Conservation (phyloP, 441 rosid genomes). For the Dalechampia spathulata region DNA sequence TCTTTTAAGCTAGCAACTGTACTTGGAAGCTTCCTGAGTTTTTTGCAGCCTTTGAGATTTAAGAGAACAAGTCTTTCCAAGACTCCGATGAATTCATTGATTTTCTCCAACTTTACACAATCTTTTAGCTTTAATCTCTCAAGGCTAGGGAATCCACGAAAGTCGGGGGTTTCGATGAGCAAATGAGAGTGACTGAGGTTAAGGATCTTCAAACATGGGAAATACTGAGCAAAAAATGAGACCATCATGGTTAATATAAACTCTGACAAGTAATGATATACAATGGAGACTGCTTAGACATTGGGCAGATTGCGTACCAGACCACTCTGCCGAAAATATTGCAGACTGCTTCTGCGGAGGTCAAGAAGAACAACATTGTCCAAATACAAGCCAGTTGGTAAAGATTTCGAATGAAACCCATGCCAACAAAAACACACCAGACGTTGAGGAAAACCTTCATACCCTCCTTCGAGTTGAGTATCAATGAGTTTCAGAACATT, state of each 20-base stretch:
- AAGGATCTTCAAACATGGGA: not conserved
- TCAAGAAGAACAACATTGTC: not conserved
- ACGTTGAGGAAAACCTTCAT: not conserved
- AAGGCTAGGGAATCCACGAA: not conserved
- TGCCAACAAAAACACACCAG: not conserved
- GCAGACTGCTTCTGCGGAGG: not conserved
- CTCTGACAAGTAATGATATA: not conserved
- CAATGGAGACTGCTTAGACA: no score
- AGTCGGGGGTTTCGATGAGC: not conserved
- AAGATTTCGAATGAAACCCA: not conserved
- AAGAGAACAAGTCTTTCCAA: not conserved
- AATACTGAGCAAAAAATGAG: not conserved
- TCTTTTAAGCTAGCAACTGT: conserved; percentile 18
- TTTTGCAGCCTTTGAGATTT: not conserved
- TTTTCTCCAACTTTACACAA: not conserved
- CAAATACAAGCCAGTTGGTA: not conserved
- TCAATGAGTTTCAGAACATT: not conserved
- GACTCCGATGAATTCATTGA: not conserved
- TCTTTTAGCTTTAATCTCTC: not conserved
- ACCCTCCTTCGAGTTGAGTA: not conserved
- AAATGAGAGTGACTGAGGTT: not conserved
- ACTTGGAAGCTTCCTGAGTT: no score
- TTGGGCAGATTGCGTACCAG: no score
- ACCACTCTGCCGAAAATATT: not conserved
- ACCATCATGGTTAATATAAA: not conserved